Evolutionary conservation across 2,329 filamentous ascomycete genomes (phyloP).

Genomic region (Diplodia mutila): DNA sequence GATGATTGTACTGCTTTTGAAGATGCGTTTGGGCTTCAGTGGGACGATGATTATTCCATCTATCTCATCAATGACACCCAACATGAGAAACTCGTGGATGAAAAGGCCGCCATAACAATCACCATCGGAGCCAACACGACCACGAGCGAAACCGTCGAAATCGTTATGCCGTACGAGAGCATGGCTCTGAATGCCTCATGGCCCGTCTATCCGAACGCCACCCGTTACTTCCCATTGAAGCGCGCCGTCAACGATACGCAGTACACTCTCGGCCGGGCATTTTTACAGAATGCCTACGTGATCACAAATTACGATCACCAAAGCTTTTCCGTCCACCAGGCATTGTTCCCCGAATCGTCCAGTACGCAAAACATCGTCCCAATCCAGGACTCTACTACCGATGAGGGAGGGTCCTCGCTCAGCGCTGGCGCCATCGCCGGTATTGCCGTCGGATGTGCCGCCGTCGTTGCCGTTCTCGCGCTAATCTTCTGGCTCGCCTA

Average conservation of each 20-base stretch:
- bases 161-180: slow-evolving; percentile 44
- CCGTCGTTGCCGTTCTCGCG: slow-evolving; percentile 28
- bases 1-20: slow-evolving; percentile 41
- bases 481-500: slow-evolving; percentile 28
- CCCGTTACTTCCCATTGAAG: slow-evolving; percentile 44
- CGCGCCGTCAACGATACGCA: slow-evolving; percentile 43
- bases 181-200: slow-evolving; percentile 40
- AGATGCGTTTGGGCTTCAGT: slow-evolving; percentile 43
- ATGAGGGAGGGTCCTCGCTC: slow-evolving; percentile 25
- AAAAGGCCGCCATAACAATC: slow-evolving; percentile 42
- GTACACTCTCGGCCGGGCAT: slow-evolving; percentile 45
- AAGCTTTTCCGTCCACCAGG: slow-evolving; percentile 54
- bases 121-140: slow-evolving; percentile 35
- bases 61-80: slow-evolving; percentile 45
- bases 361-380: slow-evolving; percentile 43
- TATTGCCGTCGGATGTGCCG: slow-evolving; percentile 33
- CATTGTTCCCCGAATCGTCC: slow-evolving; percentile 55
- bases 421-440: slow-evolving; percentile 34
- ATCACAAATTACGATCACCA: slow-evolving; percentile 41
- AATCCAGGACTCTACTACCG: slow-evolving; percentile 27
- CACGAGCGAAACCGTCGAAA: slow-evolving; percentile 34
- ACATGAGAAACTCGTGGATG: slow-evolving; percentile 35
- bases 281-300: slow-evolving; percentile 48
- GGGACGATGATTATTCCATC: slow-evolving; percentile 39
- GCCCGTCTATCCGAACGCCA: slow-evolving; percentile 32